phyloP scores from a whole-genome alignment of 768 basidiomycete species.

The Mrakia hoshinonis region DNA sequence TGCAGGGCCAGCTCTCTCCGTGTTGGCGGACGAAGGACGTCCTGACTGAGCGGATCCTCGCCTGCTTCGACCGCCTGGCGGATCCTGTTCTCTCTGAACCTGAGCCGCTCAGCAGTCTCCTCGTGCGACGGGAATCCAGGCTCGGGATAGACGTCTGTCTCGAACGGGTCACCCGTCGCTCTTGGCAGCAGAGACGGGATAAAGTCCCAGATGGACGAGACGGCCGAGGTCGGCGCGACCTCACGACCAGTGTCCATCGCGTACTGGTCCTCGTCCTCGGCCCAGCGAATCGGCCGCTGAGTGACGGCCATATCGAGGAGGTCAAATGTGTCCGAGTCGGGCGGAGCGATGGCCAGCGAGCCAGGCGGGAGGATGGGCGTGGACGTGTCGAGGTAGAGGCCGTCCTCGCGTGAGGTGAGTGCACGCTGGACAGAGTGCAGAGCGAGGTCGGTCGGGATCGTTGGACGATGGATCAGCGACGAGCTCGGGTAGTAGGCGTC shows the following conservation, averaged over 20 bases:
- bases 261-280: constrained; percentile 19
- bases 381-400: constrained; percentile 12
- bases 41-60: constrained; percentile 3
- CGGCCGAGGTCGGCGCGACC: not conserved
- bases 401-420: not conserved
- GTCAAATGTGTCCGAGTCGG: constrained; percentile 31
- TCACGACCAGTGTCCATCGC: not conserved
- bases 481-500: not conserved
- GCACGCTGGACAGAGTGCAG: not conserved
- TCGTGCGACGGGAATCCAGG: constrained; percentile 48
- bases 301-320: constrained; percentile 30
- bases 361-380: constrained; percentile 33
- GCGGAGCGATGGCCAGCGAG: constrained; percentile 32
- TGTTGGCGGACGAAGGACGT: constrained; percentile 9
- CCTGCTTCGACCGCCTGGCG: constrained; percentile 30
- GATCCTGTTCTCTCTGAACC: constrained; percentile 44
- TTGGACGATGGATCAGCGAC: not conserved
- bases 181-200: constrained; percentile 6
- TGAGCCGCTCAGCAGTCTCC: constrained; percentile 54
- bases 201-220: constrained; percentile 13
- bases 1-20: constrained; percentile 16
- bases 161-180: constrained; percentile 30
- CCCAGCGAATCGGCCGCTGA: constrained; percentile 31
- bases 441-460: not conserved
- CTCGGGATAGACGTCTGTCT: constrained; percentile 29